phyloP scores from a whole-genome alignment of 2,329 filamentous ascomycete genomes.

The Niveomyces coronatus region DNA sequence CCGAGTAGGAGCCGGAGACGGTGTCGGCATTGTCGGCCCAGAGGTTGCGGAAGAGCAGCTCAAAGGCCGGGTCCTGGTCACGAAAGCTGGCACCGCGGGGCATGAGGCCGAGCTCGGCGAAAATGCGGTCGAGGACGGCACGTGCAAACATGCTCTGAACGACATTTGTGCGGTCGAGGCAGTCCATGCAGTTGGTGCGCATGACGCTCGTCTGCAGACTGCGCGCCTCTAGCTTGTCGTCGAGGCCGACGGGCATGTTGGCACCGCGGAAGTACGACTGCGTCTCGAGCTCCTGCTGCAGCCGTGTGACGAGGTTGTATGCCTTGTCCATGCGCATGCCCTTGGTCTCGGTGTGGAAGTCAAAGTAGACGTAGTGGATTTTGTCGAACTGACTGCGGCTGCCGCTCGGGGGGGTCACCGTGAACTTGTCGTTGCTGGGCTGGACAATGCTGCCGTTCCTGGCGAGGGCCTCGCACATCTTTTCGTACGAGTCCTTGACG shows the following conservation, averaged over 20 bases:
- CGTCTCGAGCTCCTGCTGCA: constrained; percentile 63
- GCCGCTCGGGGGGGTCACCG: constrained; percentile 56
- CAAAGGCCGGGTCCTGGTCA: constrained; percentile 68
- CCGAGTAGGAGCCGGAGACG: constrained; percentile 85
- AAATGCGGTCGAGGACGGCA: constrained; percentile 78
- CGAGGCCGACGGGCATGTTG: constrained; percentile 63
- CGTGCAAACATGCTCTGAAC: constrained; percentile 95
- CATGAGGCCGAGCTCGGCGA: constrained; percentile 75
- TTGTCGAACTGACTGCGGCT: constrained; percentile 60
- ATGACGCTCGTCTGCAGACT: constrained; percentile 81
- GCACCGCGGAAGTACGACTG: constrained; percentile 91
- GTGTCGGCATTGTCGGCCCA: constrained; percentile 99
- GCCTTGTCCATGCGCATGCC: constrained; percentile 89
- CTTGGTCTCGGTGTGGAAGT: constrained; percentile 97
- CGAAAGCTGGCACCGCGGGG: constrained; percentile 65
- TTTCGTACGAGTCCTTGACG: constrained; percentile 89
- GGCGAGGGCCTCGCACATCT: constrained; percentile 70
- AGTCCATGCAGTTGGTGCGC: constrained; percentile 98
- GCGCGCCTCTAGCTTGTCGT: constrained; percentile 68
- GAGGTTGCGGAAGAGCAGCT: constrained; percentile 87
- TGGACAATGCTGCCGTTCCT: constrained; percentile 57
- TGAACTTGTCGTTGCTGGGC: constrained; percentile 69
- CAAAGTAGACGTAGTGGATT: constrained; percentile 94
- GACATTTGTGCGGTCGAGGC: constrained; percentile 92
- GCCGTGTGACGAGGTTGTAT: constrained; percentile 71